Evolutionary conservation across 2,329 filamentous ascomycete species (phyloP).

Genomic region (Trichoderma sp.): DNA sequence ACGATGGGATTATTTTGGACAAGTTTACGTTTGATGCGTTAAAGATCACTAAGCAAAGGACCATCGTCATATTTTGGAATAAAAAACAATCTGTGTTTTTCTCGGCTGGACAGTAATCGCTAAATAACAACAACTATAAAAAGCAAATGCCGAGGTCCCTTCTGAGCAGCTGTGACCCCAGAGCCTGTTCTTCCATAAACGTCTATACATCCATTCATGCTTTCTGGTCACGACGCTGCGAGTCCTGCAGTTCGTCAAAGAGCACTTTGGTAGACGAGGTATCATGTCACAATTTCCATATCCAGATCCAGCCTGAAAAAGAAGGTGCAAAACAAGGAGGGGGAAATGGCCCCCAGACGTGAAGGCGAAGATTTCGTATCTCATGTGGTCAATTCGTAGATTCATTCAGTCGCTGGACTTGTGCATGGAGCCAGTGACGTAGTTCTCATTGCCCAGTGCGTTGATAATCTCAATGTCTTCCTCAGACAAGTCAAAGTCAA

Average conservation of each 20-base stretch:
- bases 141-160: background rate
- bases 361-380: background rate
- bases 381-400: background rate
- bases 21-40: too few relatives aligned
- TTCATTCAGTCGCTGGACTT: slow-evolving; percentile 41
- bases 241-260: background rate
- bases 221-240: background rate
- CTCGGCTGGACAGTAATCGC: background rate
- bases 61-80: too few relatives aligned
- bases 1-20: too few relatives aligned
- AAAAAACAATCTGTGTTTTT: background rate
- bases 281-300: background rate
- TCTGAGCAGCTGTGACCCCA: background rate
- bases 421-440: slow-evolving; percentile 63
- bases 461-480: slow-evolving; percentile 65
- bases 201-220: background rate
- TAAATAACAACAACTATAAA: background rate
- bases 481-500: slow-evolving; percentile 60
- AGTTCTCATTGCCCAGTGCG: slow-evolving; percentile 64
- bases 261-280: background rate
- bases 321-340: background rate
- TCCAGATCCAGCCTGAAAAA: background rate
- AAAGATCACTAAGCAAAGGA: background rate
- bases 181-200: background rate
- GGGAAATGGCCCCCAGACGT: background rate